Percentiles rank a stretch among this genome's conserved stretches.
Conservation (phyloP, 495 filamentous ascomycete species). For the Pyrenopolyporus hunteri region DNA sequence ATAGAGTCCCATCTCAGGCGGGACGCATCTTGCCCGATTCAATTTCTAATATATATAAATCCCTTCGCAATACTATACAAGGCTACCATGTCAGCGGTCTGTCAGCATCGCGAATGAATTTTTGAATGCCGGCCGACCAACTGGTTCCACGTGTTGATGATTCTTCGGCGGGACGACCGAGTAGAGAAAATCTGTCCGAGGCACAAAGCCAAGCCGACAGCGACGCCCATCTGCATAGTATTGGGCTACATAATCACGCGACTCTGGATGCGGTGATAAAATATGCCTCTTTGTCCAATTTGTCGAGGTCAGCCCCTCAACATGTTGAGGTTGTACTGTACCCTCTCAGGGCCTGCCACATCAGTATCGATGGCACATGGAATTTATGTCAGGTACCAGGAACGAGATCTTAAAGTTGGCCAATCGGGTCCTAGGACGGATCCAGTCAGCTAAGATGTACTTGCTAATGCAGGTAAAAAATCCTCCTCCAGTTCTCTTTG, state of each 20-base stretch:
- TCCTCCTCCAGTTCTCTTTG: constrained; percentile 25
- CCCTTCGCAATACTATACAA: constrained; percentile 11
- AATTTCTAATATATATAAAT: constrained; percentile 4
- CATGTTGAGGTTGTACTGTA: constrained; percentile 10
- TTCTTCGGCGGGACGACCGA: constrained; percentile 10
- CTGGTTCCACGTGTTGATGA: constrained; percentile 36
- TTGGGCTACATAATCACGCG: constrained; percentile 19
- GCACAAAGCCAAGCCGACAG: constrained; percentile 7
- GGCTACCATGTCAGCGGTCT: constrained; percentile 19
- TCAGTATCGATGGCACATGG: constrained; percentile 37
- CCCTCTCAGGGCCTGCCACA: constrained; percentile 43
- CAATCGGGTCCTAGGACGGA: constrained; percentile 36
- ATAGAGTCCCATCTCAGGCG: not conserved
- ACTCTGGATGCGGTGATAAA: constrained; percentile 22
- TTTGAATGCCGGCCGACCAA: constrained; percentile 5
- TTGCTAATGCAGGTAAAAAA: constrained; percentile 30
- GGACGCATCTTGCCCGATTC: constrained; percentile 6
- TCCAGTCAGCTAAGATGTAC: too few species aligned
- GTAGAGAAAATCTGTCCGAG: constrained; percentile 18
- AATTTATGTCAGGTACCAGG: constrained; percentile 48
- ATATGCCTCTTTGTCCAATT: constrained; percentile 24
- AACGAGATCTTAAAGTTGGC: constrained; percentile 30
- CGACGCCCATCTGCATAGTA: not conserved
- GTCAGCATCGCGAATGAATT: constrained; percentile 20
- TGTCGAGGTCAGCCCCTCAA: constrained; percentile 10